These are phyloP conservation scores for Ophiosphaerella herpotricha DNA, from an alignment of 2,329 filamentous ascomycete species.

Conservation along the genomic window DNA sequence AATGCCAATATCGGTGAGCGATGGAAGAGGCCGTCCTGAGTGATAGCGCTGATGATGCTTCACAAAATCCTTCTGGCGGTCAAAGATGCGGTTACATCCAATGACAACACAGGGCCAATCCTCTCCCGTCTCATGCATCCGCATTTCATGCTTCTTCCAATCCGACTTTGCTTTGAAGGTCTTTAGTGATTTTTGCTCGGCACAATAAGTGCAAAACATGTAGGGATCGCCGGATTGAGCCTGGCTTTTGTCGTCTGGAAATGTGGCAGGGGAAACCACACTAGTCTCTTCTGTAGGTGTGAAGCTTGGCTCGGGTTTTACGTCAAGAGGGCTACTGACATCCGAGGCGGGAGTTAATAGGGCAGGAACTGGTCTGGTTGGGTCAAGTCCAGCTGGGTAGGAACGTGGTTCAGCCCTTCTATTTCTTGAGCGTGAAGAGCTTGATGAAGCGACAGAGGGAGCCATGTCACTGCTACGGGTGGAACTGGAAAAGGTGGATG, in stretches of 20 bases:
- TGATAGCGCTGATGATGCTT: slow-evolving; percentile 46
- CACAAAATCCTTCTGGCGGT: slow-evolving; percentile 44
- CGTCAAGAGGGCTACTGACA: slow-evolving; percentile 36
- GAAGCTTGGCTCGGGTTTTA: slow-evolving; percentile 33
- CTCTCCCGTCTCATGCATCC: slow-evolving; percentile 47
- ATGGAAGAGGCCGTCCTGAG: slow-evolving; percentile 40
- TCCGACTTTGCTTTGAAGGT: slow-evolving; percentile 47
- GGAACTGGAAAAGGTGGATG: slow-evolving; percentile 39
- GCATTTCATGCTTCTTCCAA: slow-evolving; percentile 48
- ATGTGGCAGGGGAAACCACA: slow-evolving; percentile 29
- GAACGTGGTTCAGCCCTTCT: slow-evolving; percentile 41
- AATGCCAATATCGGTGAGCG: slow-evolving; percentile 43
- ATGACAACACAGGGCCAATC: slow-evolving; percentile 44
- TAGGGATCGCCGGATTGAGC: slow-evolving; percentile 36
- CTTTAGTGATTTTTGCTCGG: slow-evolving; percentile 40
- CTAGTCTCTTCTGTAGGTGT: slow-evolving; percentile 41
- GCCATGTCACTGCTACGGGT: slow-evolving; percentile 34
- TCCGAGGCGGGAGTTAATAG: slow-evolving; percentile 39
- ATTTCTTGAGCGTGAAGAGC: slow-evolving; percentile 36
- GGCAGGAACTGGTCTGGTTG: slow-evolving; percentile 37
- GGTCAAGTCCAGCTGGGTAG: slow-evolving; percentile 40
- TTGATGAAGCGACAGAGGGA: slow-evolving; percentile 36
- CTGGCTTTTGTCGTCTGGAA: slow-evolving; percentile 26
- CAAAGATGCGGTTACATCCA: slow-evolving; percentile 43
- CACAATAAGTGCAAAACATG: slow-evolving; percentile 40